phyloP scores from a whole-genome alignment of 495 filamentous ascomycete genomes.

The Penicillium diatomitis region DNA sequence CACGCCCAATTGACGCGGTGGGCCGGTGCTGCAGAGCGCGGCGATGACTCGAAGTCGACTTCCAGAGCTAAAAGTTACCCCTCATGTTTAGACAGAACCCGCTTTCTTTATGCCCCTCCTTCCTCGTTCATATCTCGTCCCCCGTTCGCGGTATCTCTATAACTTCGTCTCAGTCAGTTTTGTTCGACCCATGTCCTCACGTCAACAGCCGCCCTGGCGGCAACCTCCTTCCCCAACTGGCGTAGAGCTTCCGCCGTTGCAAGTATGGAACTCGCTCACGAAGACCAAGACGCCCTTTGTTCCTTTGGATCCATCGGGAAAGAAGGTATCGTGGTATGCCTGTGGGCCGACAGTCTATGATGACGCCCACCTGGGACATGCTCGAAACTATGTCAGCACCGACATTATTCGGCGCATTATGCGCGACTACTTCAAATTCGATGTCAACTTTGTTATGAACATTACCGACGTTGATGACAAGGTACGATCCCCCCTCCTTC shows the following conservation, averaged over 20 bases:
- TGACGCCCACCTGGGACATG: constrained; percentile 82
- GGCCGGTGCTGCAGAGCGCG: neutral
- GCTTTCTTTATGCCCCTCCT: constrained; percentile 25
- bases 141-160: constrained; percentile 9
- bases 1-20: constrained; percentile 1
- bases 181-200: constrained; percentile 20
- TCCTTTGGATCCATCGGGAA: constrained; percentile 55
- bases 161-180: constrained; percentile 1
- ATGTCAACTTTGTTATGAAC: constrained; percentile 92
- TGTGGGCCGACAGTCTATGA: constrained; percentile 94
- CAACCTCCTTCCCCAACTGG: constrained; percentile 26
- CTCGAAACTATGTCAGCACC: constrained; percentile 87
- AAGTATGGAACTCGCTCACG: constrained; percentile 67
- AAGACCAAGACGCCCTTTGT: constrained; percentile 65
- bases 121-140: constrained; percentile 9
- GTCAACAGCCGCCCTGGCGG: constrained; percentile 44
- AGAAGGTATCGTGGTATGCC: constrained; percentile 77
- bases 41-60: constrained; percentile 13
- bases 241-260: constrained; percentile 30
- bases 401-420: constrained; percentile 88
- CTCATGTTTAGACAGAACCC: constrained; percentile 10
- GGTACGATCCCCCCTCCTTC: constrained; percentile 28
- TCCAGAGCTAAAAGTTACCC: constrained; percentile 10
- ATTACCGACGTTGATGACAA: constrained; percentile 94
- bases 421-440: constrained; percentile 74